Base-by-base conservation (phyloP, 768 basidiomycete genomes). In the Agrocybe praecox region DNA sequence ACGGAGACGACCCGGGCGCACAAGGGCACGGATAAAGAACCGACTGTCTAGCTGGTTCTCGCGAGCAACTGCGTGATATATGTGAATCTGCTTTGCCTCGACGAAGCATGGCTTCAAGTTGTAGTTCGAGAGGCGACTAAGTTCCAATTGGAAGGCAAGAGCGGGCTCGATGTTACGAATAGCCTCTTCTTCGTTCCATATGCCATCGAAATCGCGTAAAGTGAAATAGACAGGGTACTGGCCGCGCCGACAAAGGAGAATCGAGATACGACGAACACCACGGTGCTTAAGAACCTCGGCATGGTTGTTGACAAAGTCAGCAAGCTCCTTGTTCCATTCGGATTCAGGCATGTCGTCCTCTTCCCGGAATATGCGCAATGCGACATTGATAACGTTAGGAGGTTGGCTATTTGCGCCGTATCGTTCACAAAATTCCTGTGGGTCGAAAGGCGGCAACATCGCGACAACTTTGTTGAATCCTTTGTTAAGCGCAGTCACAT, bases 81-180 rank as follows among this genome's bases (percentile, higher is more conserved):
- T 92, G 75, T 98, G 97, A 48, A 98, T 92, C 74, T 98, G 96
- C 70, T 96, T 91, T 75, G 93, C 91, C 75, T 98, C 95, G 46
- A 94, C 94, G 69, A 96, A 95, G 76, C 89, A 88, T n/a, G 97
- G 96, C 40, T 86, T 91, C 69, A 99, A 83, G 71, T 96, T 94
- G 79, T 98, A 98, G 80, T 96, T 92, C 15, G 95, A 96, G 54
- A 99, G 83, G 46, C 97, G 94, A 72, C 90, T 92, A 58, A 99
- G 88, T 70, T 99, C 97, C 49, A 99, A 82, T 74, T 98, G 97
- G 85, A 93, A 98, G 26, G 97, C 97, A 42, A 98, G 81, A 22
- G 97, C 97, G 19, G 97, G 97, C 70, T 99, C 97, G 57, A 97
- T 95, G 76, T 98, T 97, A 70, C 97, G 90, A 70, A 99, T 96